These are phyloP conservation scores for Mucor piriformis DNA, from an alignment of 371 early-diverging fungal species.

Conservation along the genomic window DNA sequence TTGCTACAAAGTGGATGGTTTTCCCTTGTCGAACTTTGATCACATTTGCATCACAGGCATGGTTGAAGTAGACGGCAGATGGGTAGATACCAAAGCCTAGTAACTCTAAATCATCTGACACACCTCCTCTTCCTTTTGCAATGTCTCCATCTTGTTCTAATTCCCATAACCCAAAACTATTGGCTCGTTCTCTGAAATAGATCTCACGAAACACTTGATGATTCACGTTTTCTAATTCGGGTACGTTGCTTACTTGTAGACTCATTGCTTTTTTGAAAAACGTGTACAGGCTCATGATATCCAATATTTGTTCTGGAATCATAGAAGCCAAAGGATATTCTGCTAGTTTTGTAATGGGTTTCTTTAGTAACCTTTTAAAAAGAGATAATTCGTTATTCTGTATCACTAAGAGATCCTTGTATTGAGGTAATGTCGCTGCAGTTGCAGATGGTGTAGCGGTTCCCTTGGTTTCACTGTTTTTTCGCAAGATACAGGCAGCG, in stretches of 20 bases:
- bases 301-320: slow-evolving; percentile 16
- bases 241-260: not conserved
- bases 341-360: not conserved
- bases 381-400: slow-evolving; percentile 42
- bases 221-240: not conserved
- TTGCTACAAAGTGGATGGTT: slow-evolving; percentile 63
- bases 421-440: slow-evolving; percentile 1
- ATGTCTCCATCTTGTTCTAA: not conserved
- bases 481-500: slow-evolving; percentile 30
- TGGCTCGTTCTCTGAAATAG: slow-evolving; percentile 64
- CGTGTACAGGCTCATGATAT: slow-evolving; percentile 31
- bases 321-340: not conserved
- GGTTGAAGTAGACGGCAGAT: slow-evolving; percentile 78
- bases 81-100: slow-evolving; percentile 73
- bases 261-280: slow-evolving; percentile 20
- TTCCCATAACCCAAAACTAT: slow-evolving; percentile 73
- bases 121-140: slow-evolving; percentile 8
- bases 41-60: slow-evolving; percentile 76
- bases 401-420: slow-evolving; percentile 27
- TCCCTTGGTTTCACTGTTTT: slow-evolving; percentile 5
- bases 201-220: slow-evolving; percentile 55
- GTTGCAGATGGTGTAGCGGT: not conserved
- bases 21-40: slow-evolving; percentile 52
- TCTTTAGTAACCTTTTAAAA: slow-evolving; percentile 15
- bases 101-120: slow-evolving; percentile 52